Evolutionary conservation across 345 rosid species (phyloP), one percentile per base, ranked within the genome.

Genomic region (Hypericum perforatum): DNA sequence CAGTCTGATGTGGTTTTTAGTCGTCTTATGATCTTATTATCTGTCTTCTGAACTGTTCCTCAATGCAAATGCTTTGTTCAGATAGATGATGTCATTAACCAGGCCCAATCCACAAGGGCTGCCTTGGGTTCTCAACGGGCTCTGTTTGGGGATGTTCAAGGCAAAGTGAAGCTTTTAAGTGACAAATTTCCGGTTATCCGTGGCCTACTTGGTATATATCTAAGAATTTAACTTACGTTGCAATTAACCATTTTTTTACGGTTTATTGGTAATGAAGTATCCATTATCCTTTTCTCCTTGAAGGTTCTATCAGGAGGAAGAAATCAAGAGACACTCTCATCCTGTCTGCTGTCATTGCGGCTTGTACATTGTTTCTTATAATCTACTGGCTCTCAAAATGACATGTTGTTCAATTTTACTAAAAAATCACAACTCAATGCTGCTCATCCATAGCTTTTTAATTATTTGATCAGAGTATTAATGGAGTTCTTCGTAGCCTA

Each of bases 31-130:
- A 22, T 22, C 32, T 22, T 22, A 22, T 22, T 22, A 22, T 22
- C 32, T 22, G 1, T 22, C 32, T 22, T 4, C 32, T 22, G 32
- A 22, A 22, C 32, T 22, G 32, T 22, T 22, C 32, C 4, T 22
- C 32, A 22, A 22, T 4, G 32, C 32, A 22, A 22, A 22, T 22
- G 37, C 49, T 61, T 39, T 56, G 11, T 56, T 56, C 78, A 94
- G 99, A 89, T 89, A 60, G 95, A 89, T 72, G 97, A 94, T 53
- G 97, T 94, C 16, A 94, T 94, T 54, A 76, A 67, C 75, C 97
- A 89, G 84, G 99, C 94, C 62, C 95, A 94, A 73, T 69, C 94
- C 9, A 86, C 99, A 58, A 80, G 94, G 64, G 74, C 92, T 41
- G 94, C 68, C 39, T 73, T 89, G 68, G 94, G 92, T 61, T 85